Evolutionary conservation across 345 rosid species (phyloP).

Genomic region (Camelina neglecta): DNA sequence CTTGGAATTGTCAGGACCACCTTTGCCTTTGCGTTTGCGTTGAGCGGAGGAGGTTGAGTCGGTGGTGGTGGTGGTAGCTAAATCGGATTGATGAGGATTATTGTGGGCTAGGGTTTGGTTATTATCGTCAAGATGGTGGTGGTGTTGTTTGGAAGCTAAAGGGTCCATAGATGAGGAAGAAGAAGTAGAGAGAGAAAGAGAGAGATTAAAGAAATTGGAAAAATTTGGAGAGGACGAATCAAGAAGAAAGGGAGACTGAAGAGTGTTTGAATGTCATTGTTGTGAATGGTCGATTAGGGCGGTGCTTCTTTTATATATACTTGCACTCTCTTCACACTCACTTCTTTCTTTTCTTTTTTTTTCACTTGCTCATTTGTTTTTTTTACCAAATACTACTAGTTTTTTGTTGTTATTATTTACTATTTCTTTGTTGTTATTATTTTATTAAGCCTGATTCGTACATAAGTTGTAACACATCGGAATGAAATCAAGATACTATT

Average conservation of each 20-base stretch:
- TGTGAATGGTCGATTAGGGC: conserved; percentile 53
- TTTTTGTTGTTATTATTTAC: background rate
- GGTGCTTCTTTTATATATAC: conserved; percentile 40
- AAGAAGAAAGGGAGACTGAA: conserved; percentile 43
- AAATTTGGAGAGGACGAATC: conserved; percentile 46
- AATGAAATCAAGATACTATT: background rate
- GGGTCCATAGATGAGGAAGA: conserved; percentile 45
- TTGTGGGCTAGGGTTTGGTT: conserved; percentile 40
- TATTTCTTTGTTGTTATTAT: background rate
- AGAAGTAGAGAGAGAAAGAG: conserved; percentile 35
- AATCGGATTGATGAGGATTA: conserved; percentile 34
- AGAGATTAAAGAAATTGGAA: conserved; percentile 39
- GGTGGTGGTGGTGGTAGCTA: conserved; percentile 29
- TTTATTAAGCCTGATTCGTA: background rate
- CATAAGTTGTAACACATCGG: background rate
- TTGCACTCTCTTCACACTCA: conserved; percentile 32
- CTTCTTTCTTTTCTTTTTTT: background rate
- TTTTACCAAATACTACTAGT: background rate
- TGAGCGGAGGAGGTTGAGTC: conserved; percentile 30
- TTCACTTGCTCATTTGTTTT: conserved; percentile 6
- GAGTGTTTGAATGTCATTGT: conserved; percentile 43
- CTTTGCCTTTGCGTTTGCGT: conserved; percentile 64
- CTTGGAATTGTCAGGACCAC: conserved; percentile 72
- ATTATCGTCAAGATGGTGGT: conserved; percentile 33
- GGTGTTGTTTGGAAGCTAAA: conserved; percentile 45